phyloP scores from a whole-genome alignment of 2,329 filamentous ascomycete genomes.

The Macrophomina tecta region DNA sequence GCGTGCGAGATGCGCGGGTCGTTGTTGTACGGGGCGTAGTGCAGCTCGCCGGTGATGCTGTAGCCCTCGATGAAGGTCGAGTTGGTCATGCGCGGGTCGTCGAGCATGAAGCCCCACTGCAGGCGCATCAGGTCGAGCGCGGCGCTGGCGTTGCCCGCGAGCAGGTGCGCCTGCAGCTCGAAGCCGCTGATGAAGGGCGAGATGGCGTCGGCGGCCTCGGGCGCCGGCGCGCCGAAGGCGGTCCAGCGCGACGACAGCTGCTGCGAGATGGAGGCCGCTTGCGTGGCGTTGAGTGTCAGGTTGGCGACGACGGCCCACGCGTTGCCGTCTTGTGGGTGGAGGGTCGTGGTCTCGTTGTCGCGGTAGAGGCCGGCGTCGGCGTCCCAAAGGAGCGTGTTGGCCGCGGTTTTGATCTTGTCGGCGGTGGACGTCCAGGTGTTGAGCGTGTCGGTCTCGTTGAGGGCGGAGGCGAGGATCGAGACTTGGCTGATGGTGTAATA shows the following conservation, averaged over 20 bases:
- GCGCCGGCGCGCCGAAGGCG: conserved; percentile 60
- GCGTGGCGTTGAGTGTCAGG: conserved; percentile 55
- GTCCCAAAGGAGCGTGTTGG: conserved; percentile 39
- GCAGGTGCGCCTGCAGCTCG: conserved; percentile 64
- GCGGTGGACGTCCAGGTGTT: conserved; percentile 41
- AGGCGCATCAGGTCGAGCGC: conserved; percentile 63
- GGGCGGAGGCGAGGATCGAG: conserved; percentile 18
- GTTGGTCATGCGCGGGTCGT: conserved; percentile 62
- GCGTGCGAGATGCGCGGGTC: conserved; percentile 49
- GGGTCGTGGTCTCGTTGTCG: conserved; percentile 51
- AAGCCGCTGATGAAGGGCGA: conserved; percentile 65
- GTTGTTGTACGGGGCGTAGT: conserved; percentile 47
- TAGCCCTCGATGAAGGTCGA: conserved; percentile 67
- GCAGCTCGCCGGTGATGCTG: conserved; percentile 58
- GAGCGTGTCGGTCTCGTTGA: conserved; percentile 37
- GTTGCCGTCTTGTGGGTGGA: conserved; percentile 58
- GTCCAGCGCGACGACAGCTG: conserved; percentile 61
- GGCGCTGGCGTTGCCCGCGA: conserved; percentile 54
- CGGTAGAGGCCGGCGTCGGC: conserved; percentile 41
- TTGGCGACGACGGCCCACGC: conserved; percentile 41
- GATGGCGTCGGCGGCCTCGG: conserved; percentile 63
- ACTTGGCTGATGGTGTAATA: conserved; percentile 48
- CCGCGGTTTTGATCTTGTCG: conserved; percentile 32
- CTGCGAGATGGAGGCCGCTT: conserved; percentile 52
- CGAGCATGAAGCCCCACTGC: conserved; percentile 67